Base-by-base conservation (phyloP, 228 moss, liverwort and hornwort genomes). In the Sphagnum fallax region DNA sequence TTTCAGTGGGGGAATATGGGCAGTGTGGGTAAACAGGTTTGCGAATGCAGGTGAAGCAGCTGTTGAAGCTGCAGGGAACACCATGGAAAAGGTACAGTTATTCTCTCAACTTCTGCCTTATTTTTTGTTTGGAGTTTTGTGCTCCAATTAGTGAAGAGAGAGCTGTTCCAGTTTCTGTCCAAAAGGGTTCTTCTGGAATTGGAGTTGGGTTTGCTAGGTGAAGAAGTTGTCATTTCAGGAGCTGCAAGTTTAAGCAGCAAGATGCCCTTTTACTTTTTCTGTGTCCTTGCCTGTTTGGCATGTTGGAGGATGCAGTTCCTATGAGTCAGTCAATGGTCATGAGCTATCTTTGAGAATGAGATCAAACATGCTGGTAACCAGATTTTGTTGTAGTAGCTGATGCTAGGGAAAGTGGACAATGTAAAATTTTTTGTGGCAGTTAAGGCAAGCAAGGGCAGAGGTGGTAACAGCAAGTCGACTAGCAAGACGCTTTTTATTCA, bases 21-120 rank as follows among this genome's bases (percentile, higher is more conserved):
- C 91, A 96, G 96, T 80, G 57, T 97, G 93, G 97, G 97, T 97
- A 71, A 97, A 97, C 68, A 89, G 97, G 73, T 97, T 97, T 78
- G 97, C 97, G 51, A 97, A 93, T 87, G 92, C 91, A 66, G 97
- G 93, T 67, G 97, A 93, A 80, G 88, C 93, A 53, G 90, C 91
- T 12, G 88, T 93, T 65, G 85, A 87, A 79, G 88, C 89, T 75
- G 97, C 90, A 18, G 97, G 88, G 16, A 93, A 77, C 61, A 91
- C 93, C 12, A 77, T 93, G 78, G 86, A 87, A 61, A 82, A 78
- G 91, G 96, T 96, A 87, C 71, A 73, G 71, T 76, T 53, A 67
- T 75, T 70, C 13, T 15, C 32, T 69, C 47, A 70, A 68, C 71
- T 76, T 53, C 70, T 75, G 32, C 7, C 0, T 48, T 4, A 0